A percentile compares a stretch with the other conserved stretches of the same genome.
These are phyloP conservation scores for Rusavskia elegans DNA, from an alignment of 495 filamentous ascomycete species.

Conservation along the genomic window DNA sequence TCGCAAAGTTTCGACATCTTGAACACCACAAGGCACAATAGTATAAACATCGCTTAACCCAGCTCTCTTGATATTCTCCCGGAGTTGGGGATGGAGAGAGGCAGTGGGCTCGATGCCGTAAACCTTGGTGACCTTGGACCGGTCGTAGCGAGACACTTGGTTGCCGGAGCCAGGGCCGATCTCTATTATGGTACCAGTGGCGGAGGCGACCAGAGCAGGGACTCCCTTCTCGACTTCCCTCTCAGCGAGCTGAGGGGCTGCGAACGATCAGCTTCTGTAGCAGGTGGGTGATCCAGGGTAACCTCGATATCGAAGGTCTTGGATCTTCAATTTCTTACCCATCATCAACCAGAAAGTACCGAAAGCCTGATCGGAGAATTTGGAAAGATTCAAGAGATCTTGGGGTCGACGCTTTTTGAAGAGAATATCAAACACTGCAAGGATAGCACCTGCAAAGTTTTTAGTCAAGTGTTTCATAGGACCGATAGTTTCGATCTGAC, in stretches of 20 bases:
- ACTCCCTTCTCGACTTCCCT: constrained; percentile 15
- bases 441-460: not conserved
- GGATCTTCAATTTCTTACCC: not conserved
- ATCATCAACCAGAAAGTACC: constrained; percentile 5
- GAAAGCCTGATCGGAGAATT: constrained; percentile 3
- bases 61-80: constrained; percentile 24
- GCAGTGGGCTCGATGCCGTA: constrained; percentile 31
- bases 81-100: constrained; percentile 35
- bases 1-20: constrained; percentile 29
- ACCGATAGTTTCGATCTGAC: not conserved
- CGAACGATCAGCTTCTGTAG: not conserved
- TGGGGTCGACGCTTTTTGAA: not conserved
- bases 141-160: constrained; percentile 27
- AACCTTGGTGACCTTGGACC: constrained; percentile 17
- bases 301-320: too few relatives aligned
- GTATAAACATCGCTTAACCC: constrained; percentile 45
- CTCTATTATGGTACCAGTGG: constrained; percentile 28
- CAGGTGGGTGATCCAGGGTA: too few relatives aligned
- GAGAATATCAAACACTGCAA: constrained; percentile 2
- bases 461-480: not conserved
- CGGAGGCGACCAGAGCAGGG: constrained; percentile 23
- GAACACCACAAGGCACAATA: constrained; percentile 45
- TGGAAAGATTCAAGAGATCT: constrained; percentile 2
- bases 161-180: constrained; percentile 32
- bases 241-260: constrained; percentile 1